A percentile compares a stretch with the other conserved stretches of the same genome.
Evolutionary conservation across 441 rosid species (phyloP).

Genomic region (Erodium moschatum): DNA sequence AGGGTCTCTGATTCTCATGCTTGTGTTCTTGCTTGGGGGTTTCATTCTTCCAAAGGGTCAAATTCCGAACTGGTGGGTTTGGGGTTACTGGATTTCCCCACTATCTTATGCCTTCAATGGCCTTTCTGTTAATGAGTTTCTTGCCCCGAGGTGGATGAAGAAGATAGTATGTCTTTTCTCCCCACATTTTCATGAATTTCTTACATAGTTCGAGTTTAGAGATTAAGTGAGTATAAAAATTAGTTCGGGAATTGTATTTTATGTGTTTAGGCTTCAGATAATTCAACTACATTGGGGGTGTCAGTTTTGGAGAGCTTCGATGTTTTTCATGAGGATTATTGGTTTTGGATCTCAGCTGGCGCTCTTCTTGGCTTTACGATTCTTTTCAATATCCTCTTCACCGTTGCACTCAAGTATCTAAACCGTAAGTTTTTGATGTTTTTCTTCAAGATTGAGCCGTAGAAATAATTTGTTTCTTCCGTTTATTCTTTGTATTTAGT

Average conservation of each 20-base stretch:
- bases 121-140: conserved; percentile 52
- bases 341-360: conserved; percentile 81
- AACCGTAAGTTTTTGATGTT: conserved; percentile 44
- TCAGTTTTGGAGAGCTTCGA: conserved; percentile 45
- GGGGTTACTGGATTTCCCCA: conserved; percentile 91
- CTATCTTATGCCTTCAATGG: conserved; percentile 61
- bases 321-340: conserved; percentile 36
- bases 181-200: too few species aligned
- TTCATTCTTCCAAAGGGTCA: conserved; percentile 64
- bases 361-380: conserved; percentile 51
- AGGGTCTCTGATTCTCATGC: conserved; percentile 46
- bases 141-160: conserved; percentile 82
- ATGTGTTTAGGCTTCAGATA: conserved; percentile 41
- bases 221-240: not conserved
- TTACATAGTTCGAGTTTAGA: not conserved
- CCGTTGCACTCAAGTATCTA: conserved; percentile 56
- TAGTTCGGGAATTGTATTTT: not conserved
- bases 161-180: conserved; percentile 28
- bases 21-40: conserved; percentile 69
- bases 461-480: not conserved
- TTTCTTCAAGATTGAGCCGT: too few species aligned
- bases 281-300: conserved; percentile 37
- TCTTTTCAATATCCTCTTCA: conserved; percentile 59
- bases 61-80: conserved; percentile 76
- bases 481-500: conserved; percentile 11